Percentiles rank a stretch among this genome's conserved stretches.
Evolutionary conservation across 176 grass and related monocot species (phyloP).

Genomic region (Juncus effusus): DNA sequence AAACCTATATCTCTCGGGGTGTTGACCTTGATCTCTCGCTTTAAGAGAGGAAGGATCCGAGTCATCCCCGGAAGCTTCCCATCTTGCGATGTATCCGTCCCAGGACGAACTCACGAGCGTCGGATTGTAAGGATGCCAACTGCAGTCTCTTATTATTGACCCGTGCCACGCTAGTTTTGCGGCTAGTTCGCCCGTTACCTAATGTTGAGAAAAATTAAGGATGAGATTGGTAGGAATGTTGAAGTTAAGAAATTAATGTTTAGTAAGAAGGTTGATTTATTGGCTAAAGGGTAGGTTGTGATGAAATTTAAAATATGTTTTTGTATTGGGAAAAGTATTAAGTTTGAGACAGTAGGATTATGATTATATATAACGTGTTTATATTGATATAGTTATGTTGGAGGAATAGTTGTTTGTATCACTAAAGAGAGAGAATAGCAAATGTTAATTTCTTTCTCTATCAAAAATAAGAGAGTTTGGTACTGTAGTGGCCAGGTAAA

Average conservation of each 20-base stretch:
- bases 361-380: too few species aligned
- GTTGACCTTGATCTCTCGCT: conserved; percentile 8
- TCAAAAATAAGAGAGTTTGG: too few species aligned
- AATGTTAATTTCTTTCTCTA: too few species aligned
- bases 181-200: conserved; percentile 50
- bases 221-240: neutral
- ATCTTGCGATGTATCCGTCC: conserved; percentile 63
- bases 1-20: neutral
- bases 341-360: too few species aligned
- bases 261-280: neutral
- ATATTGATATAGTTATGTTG: too few species aligned
- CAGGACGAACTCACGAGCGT: conserved; percentile 73
- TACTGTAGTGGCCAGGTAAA: too few species aligned
- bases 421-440: too few species aligned
- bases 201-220: neutral
- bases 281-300: neutral
- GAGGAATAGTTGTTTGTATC: too few species aligned
- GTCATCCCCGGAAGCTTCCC: conserved; percentile 52
- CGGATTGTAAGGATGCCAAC: conserved; percentile 69
- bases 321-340: too few species aligned
- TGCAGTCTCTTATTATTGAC: conserved; percentile 73
- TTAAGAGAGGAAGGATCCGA: conserved; percentile 22
- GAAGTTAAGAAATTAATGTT: neutral
- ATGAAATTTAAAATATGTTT: too few species aligned
- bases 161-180: conserved; percentile 61